Evolutionary conservation across 2,329 filamentous ascomycete genomes (phyloP), one percentile per base, ranked within the genome.

Genomic region (Fusarium nurragi): DNA sequence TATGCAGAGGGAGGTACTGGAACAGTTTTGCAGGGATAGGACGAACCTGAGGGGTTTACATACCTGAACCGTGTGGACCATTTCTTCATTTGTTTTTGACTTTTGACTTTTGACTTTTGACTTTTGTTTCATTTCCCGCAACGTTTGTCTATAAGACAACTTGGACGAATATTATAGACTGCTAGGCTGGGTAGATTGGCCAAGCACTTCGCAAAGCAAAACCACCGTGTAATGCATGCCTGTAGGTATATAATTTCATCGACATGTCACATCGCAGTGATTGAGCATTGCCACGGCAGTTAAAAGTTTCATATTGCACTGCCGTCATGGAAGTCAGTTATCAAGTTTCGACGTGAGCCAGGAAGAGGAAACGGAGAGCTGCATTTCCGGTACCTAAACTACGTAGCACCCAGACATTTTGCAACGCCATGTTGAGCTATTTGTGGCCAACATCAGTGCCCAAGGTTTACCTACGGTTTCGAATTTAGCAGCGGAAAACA

Each of bases 1-100:
- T 44, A 36, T 12, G 39, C 32, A 48, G 39, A 36, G 39, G 21
- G 22, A 32, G 26, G 22, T 32, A 22, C 34, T 53, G 48, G 60
- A 49, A 38, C 46, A n/a, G n/a, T 61, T 37, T 39, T 43, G 54
- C 64, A 71, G 64, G 68, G 59, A 43, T 59, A 40, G n/a, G 53
- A 60, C 52, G 68, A 71, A 71, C 68, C 56, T 71, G 68, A 71
- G 68, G 68, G 68, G 69, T 53, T 54, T 60, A 52, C 22, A n/a
- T 46, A n/a, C n/a, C 21, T 32, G 34, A 11, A 51, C 10, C 28
- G 9, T 7, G 13, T 25, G 21, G 26, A 44, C 21, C 51, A 18
- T 12, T 23, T 9, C 8, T 34, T 11, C 32, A 34, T 34, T 18
- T 8, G 12, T 11, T 26, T 26, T 26, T 26, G 25, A 26, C 25